A percentile compares a stretch with the other conserved stretches of the same genome.
Conservation (phyloP, 202 grass and related monocot species). For the Elaeis oleifera region DNA sequence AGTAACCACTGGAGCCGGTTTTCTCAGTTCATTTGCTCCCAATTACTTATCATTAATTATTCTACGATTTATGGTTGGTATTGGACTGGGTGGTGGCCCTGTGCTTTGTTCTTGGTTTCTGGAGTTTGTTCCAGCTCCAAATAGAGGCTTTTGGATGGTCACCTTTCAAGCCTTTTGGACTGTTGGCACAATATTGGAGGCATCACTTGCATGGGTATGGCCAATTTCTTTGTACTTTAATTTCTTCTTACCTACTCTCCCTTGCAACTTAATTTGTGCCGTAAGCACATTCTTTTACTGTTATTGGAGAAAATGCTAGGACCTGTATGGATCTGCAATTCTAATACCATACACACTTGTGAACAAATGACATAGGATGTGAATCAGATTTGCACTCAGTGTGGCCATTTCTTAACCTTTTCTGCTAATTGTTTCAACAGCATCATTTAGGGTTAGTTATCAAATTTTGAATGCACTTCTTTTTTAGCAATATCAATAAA, state of each 20-base stretch:
- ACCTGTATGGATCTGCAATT: no score
- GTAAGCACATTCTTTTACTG: no score
- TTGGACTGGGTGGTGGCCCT: conserved; percentile 91
- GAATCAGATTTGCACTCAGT: no score
- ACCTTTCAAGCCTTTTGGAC: conserved; percentile 92
- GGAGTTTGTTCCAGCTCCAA: conserved; percentile 90
- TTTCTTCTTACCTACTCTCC: background rate
- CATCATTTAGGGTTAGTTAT: no score
- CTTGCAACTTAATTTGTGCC: conserved; percentile 10
- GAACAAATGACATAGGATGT: no score
- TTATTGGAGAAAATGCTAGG: no score
- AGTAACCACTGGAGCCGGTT: conserved; percentile 67
- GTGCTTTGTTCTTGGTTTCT: conserved; percentile 96
- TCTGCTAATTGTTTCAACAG: no score
- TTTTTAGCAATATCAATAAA: no score
- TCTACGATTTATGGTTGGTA: conserved; percentile 83
- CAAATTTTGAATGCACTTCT: no score
- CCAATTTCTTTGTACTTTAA: background rate
- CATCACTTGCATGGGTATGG: conserved; percentile 94
- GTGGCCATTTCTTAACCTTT: no score
- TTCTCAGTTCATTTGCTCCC: conserved; percentile 73
- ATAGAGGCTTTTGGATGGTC: conserved; percentile 96
- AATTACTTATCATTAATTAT: conserved; percentile 64
- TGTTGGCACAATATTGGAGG: conserved; percentile 86
- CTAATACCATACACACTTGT: no score